phyloP scores from a whole-genome alignment of 257 asterid species.

The Eustoma russellianum region DNA sequence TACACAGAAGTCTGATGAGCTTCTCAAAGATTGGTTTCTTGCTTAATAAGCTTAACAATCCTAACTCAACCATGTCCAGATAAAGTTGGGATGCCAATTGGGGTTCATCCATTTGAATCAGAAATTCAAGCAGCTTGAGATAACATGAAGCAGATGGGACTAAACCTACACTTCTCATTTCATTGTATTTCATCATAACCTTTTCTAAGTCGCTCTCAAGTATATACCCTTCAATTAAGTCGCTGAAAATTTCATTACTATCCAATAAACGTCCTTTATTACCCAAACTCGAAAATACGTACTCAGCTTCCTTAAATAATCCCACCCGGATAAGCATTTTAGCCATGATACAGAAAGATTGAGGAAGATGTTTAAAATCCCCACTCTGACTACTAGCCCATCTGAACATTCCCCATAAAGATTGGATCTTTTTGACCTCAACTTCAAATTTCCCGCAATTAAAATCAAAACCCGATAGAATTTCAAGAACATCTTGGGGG shows the following conservation, averaged over 20 bases:
- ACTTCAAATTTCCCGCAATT: slow-evolving; percentile 24
- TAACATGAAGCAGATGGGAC: slow-evolving; percentile 48
- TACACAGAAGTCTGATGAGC: slow-evolving; percentile 54
- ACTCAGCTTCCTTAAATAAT: slow-evolving; percentile 48
- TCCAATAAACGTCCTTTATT: slow-evolving; percentile 50
- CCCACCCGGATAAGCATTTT: slow-evolving; percentile 58
- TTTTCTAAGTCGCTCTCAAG: slow-evolving; percentile 44
- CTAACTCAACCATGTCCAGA: slow-evolving; percentile 41
- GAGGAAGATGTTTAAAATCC: slow-evolving; percentile 50
- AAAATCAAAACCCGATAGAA: slow-evolving; percentile 52
- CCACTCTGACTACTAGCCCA: slow-evolving; percentile 43
- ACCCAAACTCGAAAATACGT: slow-evolving; percentile 51
- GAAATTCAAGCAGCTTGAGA: slow-evolving; percentile 33
- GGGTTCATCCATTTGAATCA: slow-evolving; percentile 42
- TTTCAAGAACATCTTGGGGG: slow-evolving; percentile 61
- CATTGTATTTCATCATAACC: slow-evolving; percentile 40
- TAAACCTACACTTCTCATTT: slow-evolving; percentile 56
- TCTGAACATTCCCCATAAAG: slow-evolving; percentile 67
- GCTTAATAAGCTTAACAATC: slow-evolving; percentile 25
- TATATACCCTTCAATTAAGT: slow-evolving; percentile 60
- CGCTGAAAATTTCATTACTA: slow-evolving; percentile 53
- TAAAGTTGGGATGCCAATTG: slow-evolving; percentile 35
- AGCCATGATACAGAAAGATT: slow-evolving; percentile 64
- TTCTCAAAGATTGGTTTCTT: slow-evolving; percentile 38
- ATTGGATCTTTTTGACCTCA: slow-evolving; percentile 46